phyloP scores from a whole-genome alignment of 73 alveolate species.

The Stentor roeselii region DNA sequence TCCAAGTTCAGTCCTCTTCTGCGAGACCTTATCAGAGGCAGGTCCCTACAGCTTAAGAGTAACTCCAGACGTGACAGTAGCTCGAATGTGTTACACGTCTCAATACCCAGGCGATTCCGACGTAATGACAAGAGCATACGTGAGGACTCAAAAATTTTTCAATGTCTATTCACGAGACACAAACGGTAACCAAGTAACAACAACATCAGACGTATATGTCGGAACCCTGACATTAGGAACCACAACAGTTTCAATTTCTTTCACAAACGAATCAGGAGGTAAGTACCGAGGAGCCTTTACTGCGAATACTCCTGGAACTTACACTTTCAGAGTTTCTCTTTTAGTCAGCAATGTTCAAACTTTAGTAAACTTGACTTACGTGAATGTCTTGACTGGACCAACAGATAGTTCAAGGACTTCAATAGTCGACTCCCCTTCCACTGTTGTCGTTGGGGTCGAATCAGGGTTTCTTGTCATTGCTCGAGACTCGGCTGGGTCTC shows the following conservation, averaged over 20 bases:
- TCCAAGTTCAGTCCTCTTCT: background rate
- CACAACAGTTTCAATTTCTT: background rate
- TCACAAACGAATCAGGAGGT: background rate
- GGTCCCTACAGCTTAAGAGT: background rate
- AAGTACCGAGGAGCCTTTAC: background rate
- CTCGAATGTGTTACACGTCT: background rate
- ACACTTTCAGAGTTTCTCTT: background rate
- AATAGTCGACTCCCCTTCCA: background rate
- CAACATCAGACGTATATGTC: background rate
- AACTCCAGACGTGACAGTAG: background rate
- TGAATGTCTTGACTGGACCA: background rate
- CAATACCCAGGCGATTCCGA: slow-evolving; percentile 15
- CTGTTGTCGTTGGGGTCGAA: slow-evolving; percentile 1
- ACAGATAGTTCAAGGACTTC: background rate
- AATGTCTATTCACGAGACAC: background rate
- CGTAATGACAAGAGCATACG: background rate
- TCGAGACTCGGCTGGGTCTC: slow-evolving; percentile 12
- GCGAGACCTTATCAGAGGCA: background rate
- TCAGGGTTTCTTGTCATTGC: slow-evolving; percentile 7
- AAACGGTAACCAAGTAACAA: background rate
- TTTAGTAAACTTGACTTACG: background rate
- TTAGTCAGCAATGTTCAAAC: background rate
- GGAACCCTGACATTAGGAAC: background rate
- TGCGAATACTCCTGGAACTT: slow-evolving; percentile 1
- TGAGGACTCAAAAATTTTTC: background rate